Conservation (phyloP, 495 filamentous ascomycete genomes). For the Pyronema domesticum region DNA sequence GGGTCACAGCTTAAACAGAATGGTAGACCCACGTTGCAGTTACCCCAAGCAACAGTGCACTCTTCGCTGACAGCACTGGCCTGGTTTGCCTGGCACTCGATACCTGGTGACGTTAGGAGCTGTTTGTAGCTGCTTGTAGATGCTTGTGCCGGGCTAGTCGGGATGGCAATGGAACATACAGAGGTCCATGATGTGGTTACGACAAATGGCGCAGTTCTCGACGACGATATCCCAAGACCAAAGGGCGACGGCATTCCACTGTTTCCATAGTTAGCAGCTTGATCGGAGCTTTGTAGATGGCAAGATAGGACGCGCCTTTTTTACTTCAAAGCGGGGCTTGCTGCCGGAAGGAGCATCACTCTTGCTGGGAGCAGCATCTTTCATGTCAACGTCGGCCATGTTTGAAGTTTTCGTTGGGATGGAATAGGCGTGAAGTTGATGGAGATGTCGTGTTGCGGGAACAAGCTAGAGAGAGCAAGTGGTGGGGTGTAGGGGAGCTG, state of each 20-base stretch:
- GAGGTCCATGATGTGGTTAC: constrained; percentile 99
- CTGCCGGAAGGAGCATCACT: constrained; percentile 40
- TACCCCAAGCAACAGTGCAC: constrained; percentile 97
- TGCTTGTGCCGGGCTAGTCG: not conserved
- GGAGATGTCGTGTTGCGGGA: not conserved
- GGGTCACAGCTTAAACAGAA: not conserved
- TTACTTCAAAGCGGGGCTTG: constrained; percentile 94
- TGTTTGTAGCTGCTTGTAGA: not conserved
- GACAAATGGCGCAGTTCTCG: constrained; percentile 98
- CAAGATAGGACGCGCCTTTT: constrained; percentile 50
- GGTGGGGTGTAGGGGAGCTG: too few relatives aligned
- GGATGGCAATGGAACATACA: constrained; percentile 32
- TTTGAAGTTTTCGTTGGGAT: constrained; percentile 11
- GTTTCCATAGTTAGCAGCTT: constrained; percentile 15
- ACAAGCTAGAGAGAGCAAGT: not conserved
- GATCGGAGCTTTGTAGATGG: not conserved
- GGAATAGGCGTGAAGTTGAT: not conserved
- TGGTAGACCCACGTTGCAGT: constrained; percentile 71
- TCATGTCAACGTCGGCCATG: constrained; percentile 98
- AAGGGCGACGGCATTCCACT: constrained; percentile 98
- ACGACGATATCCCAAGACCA: constrained; percentile 99
- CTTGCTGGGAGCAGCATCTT: constrained; percentile 47
- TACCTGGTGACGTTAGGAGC: constrained; percentile 39
- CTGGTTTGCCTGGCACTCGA: constrained; percentile 99
- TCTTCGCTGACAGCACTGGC: constrained; percentile 93